These are phyloP conservation scores for Turnera subulata DNA, from an alignment of 345 rosid species.

Conservation along the genomic window DNA sequence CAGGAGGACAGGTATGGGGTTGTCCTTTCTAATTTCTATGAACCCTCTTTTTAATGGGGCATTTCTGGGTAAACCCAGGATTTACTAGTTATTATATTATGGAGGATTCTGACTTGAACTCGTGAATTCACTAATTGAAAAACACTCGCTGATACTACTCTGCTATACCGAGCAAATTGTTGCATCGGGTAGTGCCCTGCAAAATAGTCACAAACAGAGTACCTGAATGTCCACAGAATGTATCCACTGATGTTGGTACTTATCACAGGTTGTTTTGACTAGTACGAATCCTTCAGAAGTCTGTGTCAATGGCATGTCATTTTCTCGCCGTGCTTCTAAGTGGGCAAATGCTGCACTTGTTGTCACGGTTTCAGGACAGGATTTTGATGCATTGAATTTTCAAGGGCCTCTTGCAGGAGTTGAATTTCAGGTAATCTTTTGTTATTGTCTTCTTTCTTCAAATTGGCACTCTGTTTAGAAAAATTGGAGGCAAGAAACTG, in stretches of 20 bases:
- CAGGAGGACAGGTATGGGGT: slow-evolving; percentile 87
- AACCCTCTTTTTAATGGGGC: no score
- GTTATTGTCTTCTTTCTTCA: not conserved
- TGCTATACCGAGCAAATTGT: not conserved
- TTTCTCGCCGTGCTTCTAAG: slow-evolving; percentile 88
- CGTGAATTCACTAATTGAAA: no score
- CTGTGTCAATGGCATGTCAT: slow-evolving; percentile 96
- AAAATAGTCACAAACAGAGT: no score
- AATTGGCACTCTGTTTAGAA: no score
- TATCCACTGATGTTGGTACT: no score
- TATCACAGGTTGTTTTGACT: slow-evolving; percentile 82
- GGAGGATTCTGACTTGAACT: no score
- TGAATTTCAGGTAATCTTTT: slow-evolving; percentile 69
- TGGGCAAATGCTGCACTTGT: slow-evolving; percentile 98
- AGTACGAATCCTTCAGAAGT: slow-evolving; percentile 80
- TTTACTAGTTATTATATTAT: no score
- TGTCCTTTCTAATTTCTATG: not conserved
- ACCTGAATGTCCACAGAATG: no score
- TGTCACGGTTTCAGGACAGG: slow-evolving; percentile 63
- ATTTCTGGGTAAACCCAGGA: no score
- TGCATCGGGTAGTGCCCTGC: no score
- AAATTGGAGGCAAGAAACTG: no score
- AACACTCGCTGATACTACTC: not conserved
- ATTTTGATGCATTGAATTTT: slow-evolving; percentile 61
- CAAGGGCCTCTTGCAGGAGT: slow-evolving; percentile 89